Evolutionary conservation across 805 yeast genomes (phyloP).

Genomic region (Nakazawaea anatomiae): DNA sequence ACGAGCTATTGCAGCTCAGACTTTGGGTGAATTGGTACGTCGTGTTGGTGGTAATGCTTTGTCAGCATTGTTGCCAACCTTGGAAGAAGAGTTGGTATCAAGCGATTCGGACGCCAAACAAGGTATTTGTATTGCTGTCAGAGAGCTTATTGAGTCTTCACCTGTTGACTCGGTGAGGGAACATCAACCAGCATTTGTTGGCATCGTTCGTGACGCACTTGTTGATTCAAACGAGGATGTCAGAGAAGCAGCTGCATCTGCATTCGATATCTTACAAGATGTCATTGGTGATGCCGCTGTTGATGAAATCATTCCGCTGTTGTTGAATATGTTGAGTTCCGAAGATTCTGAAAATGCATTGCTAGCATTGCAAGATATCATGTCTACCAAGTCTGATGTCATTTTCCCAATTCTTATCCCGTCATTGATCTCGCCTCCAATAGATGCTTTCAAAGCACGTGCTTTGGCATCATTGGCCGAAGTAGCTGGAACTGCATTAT

Average conservation of each 20-base stretch:
- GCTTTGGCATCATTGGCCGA: slow-evolving; percentile 84
- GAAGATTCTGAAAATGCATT: slow-evolving; percentile 69
- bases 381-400: slow-evolving; percentile 84
- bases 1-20: slow-evolving; percentile 84
- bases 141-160: slow-evolving; percentile 78
- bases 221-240: slow-evolving; percentile 69
- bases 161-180: slow-evolving; percentile 51
- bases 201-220: slow-evolving; percentile 71
- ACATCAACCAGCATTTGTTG: slow-evolving; percentile 64
- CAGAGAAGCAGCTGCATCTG: slow-evolving; percentile 85
- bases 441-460: slow-evolving; percentile 77
- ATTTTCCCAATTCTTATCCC: slow-evolving; percentile 94
- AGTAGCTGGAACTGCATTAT: slow-evolving; percentile 82
- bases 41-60: slow-evolving; percentile 89
- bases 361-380: slow-evolving; percentile 83
- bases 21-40: slow-evolving; percentile 91
- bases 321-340: slow-evolving; percentile 55
- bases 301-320: slow-evolving; percentile 82
- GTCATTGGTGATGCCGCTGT: slow-evolving; percentile 79
- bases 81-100: slow-evolving; percentile 54
- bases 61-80: slow-evolving; percentile 76
- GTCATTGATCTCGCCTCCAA: slow-evolving; percentile 73
- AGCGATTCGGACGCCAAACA: slow-evolving; percentile 84
- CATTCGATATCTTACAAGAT: slow-evolving; percentile 83
- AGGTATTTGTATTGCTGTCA: slow-evolving; percentile 93